A percentile compares a stretch with the other conserved stretches of the same genome.
Evolutionary conservation across 2,329 filamentous ascomycete genomes (phyloP).

Genomic region (Xylaria polymorpha): DNA sequence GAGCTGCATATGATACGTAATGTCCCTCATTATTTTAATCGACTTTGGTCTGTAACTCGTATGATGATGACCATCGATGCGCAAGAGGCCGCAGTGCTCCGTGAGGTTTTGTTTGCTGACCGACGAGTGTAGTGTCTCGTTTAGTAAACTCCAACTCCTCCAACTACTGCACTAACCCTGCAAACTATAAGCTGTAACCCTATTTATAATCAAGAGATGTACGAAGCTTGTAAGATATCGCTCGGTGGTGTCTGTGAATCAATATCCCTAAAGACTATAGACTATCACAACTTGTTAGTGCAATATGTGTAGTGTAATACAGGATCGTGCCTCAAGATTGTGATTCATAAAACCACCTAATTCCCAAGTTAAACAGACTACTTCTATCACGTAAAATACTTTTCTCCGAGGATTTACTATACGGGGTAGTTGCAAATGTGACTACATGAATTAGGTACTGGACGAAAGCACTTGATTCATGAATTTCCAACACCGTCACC

Average conservation of each 20-base stretch:
- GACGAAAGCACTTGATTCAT: background rate
- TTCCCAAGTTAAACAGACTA: background rate
- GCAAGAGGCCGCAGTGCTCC: constrained; percentile 8
- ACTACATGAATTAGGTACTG: background rate
- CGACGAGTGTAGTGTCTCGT: constrained; percentile 1
- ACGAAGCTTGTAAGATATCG: background rate
- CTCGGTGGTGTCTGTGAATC: background rate
- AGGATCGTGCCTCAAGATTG: background rate
- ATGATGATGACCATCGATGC: constrained; percentile 2
- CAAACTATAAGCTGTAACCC: background rate
- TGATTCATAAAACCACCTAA: background rate
- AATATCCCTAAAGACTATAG: background rate
- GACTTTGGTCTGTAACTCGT: background rate
- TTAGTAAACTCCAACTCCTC: constrained; percentile 6
- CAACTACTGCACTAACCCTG: constrained; percentile 11
- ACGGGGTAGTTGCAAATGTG: background rate
- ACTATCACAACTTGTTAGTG: background rate
- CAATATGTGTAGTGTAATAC: background rate
- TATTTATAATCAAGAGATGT: constrained; percentile 13
- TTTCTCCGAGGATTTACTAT: background rate
- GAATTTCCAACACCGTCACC: background rate
- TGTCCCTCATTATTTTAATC: background rate
- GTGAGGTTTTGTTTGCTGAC: constrained; percentile 20
- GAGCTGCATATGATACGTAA: background rate
- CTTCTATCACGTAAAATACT: background rate